Base-by-base conservation (phyloP, 331 rosid genomes). In the Quercus lobata region DNA sequence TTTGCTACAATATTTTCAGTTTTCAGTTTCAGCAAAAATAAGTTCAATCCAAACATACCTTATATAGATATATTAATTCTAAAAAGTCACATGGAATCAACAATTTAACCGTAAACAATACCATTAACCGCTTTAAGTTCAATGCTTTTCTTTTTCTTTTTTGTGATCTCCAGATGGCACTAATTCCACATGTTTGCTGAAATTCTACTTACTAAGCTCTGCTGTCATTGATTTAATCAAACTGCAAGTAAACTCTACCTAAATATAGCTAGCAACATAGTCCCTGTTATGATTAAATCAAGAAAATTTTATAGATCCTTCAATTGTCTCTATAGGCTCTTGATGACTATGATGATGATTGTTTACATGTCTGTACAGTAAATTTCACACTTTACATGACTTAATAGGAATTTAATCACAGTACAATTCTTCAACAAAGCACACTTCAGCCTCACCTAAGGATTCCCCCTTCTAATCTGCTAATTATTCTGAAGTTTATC, bases 401-500 rank as follows among this genome's bases (percentile, higher is more conserved):
- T 61, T 41, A 27, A 18, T 54, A 3, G 37, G 1, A 78, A 49
- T 52, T 22, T 27, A 66, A 41, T 44, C 73, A 61, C 2, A 76
- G 73, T 27, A 78, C 69, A 76, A 35, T 71, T 34, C 52, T 24
- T 75, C 54, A 72, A 76, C 70, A 72, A 17, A 76, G 65, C 29
- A 34, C 32, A 24, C 75, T 58, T 61, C 79, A 72, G 32, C 41
- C 58, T 37, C 34, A 30, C 22, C 25, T 1, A 5, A 46, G 63
- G 37, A 19, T 15, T 55, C 35, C 57, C 35, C 37, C 75, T 54
- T 49, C 41, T 27, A 68, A 68, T 14, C 10, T 16, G 32, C 76
- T 11, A 69, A 6, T 55, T 62, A 76, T 19, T 71, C 34, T 65
- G 53, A 2, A 46, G 72, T 34, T 87, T 73, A 91, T 58, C 87